Percentiles rank a stretch among this genome's conserved stretches.
These are phyloP conservation scores for Saussurea involucrata DNA, from an alignment of 129 eudicot genomes.

Conservation along the genomic window DNA sequence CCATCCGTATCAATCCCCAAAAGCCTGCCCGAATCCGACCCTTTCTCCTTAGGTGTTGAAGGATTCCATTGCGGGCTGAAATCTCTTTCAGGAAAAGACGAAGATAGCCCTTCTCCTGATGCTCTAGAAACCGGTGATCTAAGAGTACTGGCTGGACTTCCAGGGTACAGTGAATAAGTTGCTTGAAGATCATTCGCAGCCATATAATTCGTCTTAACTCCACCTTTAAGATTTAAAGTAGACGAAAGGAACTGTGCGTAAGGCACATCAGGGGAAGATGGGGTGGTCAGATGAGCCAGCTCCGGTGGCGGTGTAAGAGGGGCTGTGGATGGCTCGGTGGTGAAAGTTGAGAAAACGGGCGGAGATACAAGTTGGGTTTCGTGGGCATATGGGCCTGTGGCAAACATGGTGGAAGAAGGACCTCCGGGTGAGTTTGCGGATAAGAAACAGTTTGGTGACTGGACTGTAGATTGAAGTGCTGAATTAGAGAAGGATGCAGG, in stretches of 20 bases:
- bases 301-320: constrained; percentile 99
- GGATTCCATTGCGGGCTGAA: constrained; percentile 57
- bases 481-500: constrained; percentile 95
- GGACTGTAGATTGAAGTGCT: constrained; percentile 87
- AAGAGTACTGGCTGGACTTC: constrained; percentile 83
- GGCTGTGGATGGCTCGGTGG: constrained; percentile 98
- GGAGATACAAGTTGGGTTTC: constrained; percentile 94
- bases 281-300: constrained; percentile 85
- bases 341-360: constrained; percentile 90
- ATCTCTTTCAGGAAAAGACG: constrained; percentile 61
- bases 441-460: constrained; percentile 76
- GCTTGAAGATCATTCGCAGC: constrained; percentile 72
- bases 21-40: constrained; percentile 42
- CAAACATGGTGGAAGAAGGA: constrained; percentile 80
- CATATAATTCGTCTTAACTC: constrained; percentile 42
- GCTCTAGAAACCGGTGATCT: constrained; percentile 69
- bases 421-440: constrained; percentile 92
- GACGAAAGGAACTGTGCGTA: constrained; percentile 86
- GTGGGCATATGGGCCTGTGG: constrained; percentile 91
- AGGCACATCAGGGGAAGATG: constrained; percentile 97
- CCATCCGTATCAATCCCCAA: constrained; percentile 28
- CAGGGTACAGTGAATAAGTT: constrained; percentile 74
- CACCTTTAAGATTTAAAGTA: constrained; percentile 41
- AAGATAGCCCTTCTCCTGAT: constrained; percentile 50
- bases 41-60: constrained; percentile 36